These are phyloP conservation scores for Heritiera fomes DNA, from an alignment of 345 rosid species.

Conservation along the genomic window DNA sequence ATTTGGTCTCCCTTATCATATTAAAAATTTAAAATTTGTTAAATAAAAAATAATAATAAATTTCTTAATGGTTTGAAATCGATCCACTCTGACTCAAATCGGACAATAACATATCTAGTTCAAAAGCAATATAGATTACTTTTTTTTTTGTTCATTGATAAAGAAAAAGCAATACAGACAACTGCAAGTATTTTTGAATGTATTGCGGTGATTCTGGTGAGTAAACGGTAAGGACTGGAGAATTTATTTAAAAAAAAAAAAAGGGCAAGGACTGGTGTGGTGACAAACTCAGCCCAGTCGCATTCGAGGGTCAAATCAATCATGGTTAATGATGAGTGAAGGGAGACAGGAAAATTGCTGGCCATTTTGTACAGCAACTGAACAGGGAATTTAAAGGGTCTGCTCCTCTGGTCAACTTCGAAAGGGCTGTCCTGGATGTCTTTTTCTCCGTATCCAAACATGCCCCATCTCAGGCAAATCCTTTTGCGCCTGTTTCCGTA, in stretches of 20 bases:
- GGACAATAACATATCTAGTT: too few species aligned
- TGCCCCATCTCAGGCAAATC: not conserved
- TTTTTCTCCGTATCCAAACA: not conserved
- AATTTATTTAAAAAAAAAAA: not conserved
- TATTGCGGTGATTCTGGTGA: not conserved
- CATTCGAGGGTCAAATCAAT: slow-evolving; percentile 3
- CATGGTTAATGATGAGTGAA: not conserved
- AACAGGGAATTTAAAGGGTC: not conserved
- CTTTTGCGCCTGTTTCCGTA: not conserved
- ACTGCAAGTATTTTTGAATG: not conserved
- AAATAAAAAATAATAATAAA: too few species aligned
- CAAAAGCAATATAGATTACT: too few species aligned
- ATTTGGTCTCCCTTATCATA: too few species aligned
- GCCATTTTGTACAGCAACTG: not conserved
- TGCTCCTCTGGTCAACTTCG: not conserved
- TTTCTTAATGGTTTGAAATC: too few species aligned
- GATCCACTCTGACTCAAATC: too few species aligned
- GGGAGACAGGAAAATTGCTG: not conserved
- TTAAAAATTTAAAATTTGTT: too few species aligned
- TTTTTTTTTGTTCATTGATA: too few species aligned
- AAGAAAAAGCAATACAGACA: too few species aligned
- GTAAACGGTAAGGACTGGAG: slow-evolving; percentile 15
- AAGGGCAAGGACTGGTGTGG: not conserved
- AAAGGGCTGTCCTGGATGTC: slow-evolving; percentile 2
- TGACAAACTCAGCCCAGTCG: not conserved